Evolutionary conservation across 106 monocot species (phyloP).

Genomic region (Phalaenopsis aphrodite): DNA sequence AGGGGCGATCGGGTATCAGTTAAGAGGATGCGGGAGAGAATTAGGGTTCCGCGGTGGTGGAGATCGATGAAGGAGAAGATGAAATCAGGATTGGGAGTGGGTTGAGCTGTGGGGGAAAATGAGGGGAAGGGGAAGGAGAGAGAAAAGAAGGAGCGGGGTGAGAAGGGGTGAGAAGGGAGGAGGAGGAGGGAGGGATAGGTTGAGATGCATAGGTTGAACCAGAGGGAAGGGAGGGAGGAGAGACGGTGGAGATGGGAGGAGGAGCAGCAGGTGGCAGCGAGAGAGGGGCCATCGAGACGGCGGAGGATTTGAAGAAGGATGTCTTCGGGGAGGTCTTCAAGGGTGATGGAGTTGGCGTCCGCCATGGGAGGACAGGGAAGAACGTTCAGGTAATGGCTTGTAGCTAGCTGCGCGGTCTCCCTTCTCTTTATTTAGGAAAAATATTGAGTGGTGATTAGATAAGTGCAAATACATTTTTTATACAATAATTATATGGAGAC

Average conservation of each 20-base stretch:
- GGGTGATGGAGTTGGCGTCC: neutral
- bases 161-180: constrained; percentile 10
- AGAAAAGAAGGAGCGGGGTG: constrained; percentile 33
- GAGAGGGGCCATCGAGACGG: constrained; percentile 48
- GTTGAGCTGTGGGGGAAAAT: neutral
- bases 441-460: too few relatives aligned
- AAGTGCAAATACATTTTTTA: too few relatives aligned
- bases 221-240: constrained; percentile 30
- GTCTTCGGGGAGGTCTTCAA: constrained; percentile 68
- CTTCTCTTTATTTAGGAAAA: too few relatives aligned
- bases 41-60: constrained; percentile 25
- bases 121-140: constrained; percentile 19
- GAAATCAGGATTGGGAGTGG: constrained; percentile 4
- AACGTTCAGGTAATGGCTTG: too few relatives aligned
- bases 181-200: constrained; percentile 58
- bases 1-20: constrained; percentile 33
- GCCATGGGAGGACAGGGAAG: neutral
- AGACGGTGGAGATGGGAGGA: constrained; percentile 35
- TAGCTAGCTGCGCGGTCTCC: too few relatives aligned
- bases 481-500: too few relatives aligned
- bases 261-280: constrained; percentile 47
- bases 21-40: constrained; percentile 48
- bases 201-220: constrained; percentile 54
- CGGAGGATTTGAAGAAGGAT: constrained; percentile 35
- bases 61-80: constrained; percentile 68